phyloP scores from a whole-genome alignment of 441 rosid species.

The Pelargonium australe region DNA sequence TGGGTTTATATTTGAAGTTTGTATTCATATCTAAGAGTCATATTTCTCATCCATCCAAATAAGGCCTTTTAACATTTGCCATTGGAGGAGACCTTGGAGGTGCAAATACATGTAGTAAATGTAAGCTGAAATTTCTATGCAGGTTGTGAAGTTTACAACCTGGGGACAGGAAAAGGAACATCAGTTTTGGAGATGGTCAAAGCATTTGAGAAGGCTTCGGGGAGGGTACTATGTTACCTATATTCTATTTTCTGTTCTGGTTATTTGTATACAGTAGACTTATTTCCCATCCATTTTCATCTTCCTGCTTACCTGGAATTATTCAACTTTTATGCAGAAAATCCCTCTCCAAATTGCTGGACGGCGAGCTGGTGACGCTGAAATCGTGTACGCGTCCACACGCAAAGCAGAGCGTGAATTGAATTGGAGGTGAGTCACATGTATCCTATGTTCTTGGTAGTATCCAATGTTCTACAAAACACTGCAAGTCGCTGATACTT shows the following conservation, averaged over 20 bases:
- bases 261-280: background rate
- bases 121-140: background rate
- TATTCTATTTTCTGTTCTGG: background rate
- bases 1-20: too few species aligned
- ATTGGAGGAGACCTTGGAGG: background rate
- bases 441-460: background rate
- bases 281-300: too few species aligned
- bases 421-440: conserved; percentile 79
- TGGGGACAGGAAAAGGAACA: conserved; percentile 96
- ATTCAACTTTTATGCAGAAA: conserved; percentile 40
- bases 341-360: conserved; percentile 69
- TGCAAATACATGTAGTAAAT: too few species aligned
- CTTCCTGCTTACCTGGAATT: background rate
- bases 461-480: too few species aligned
- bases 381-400: conserved; percentile 78
- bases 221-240: conserved; percentile 44
- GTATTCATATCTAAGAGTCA: too few species aligned
- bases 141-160: conserved; percentile 91
- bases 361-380: conserved; percentile 82
- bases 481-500: background rate
- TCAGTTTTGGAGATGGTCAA: conserved; percentile 90
- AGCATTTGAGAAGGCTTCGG: conserved; percentile 85
- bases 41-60: too few species aligned
- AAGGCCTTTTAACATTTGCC: background rate
- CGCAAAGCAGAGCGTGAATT: conserved; percentile 64